Percentiles rank a stretch among this genome's conserved stretches.
Evolutionary conservation across 495 filamentous ascomycete genomes (phyloP).

Genomic region (Neurospora pannonica): DNA sequence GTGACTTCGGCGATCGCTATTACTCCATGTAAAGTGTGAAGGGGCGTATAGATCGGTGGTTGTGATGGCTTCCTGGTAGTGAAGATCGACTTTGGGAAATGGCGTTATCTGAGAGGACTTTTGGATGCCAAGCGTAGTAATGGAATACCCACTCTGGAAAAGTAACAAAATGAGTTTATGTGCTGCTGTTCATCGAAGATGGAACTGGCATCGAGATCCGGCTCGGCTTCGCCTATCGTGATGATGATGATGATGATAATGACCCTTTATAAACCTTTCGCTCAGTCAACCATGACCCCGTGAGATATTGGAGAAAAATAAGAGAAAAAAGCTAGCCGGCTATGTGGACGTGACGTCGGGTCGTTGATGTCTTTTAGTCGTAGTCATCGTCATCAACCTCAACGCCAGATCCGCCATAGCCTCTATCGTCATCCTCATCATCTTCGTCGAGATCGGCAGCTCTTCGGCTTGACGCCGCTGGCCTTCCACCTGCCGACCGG

Average conservation of each 20-base stretch:
- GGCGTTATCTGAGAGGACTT: background rate
- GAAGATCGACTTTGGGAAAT: background rate
- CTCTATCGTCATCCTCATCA: constrained; percentile 35
- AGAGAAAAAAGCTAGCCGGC: background rate
- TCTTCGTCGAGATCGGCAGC: constrained; percentile 32
- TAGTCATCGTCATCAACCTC: constrained; percentile 37
- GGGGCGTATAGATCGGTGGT: background rate
- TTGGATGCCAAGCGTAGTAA: background rate
- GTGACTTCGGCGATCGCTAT: constrained; percentile 94
- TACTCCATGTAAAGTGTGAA: constrained; percentile 63
- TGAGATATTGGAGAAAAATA: background rate
- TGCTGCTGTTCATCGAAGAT: background rate
- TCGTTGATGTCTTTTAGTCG: constrained; percentile 10
- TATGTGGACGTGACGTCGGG: background rate
- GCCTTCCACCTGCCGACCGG: constrained; percentile 5
- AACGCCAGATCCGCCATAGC: constrained; percentile 34
- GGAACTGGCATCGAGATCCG: background rate
- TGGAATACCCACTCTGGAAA: background rate
- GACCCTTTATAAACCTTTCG: background rate
- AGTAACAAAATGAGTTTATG: background rate
- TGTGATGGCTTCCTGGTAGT: background rate
- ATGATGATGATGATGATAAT: background rate
- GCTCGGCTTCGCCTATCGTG: background rate
- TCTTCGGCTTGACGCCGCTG: constrained; percentile 14
- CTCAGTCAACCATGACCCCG: background rate